phyloP scores from a whole-genome alignment of 441 rosid genomes.

The Corymbia citriodora region DNA sequence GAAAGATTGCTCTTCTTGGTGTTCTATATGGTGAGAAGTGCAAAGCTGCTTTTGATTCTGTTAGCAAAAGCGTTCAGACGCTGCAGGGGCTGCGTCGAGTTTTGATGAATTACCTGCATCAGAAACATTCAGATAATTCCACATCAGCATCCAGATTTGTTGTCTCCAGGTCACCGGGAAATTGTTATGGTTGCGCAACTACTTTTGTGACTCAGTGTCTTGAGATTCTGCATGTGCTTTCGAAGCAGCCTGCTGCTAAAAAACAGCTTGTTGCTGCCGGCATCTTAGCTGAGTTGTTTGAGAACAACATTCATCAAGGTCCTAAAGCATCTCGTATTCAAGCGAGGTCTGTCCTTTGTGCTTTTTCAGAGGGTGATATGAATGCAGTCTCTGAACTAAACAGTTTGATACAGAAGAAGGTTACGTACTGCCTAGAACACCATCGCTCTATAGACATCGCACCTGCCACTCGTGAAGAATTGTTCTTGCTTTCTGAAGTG shows the following conservation, averaged over 20 bases:
- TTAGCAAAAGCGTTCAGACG: slow-evolving; percentile 99
- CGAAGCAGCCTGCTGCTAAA: slow-evolving; percentile 77
- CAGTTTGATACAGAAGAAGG: slow-evolving; percentile 93
- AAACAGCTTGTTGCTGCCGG: slow-evolving; percentile 97
- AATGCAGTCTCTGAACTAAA: slow-evolving; percentile 91
- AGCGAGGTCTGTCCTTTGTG: slow-evolving; percentile 95
- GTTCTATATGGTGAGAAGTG: slow-evolving; percentile 99
- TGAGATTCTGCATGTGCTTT: slow-evolving; percentile 86
- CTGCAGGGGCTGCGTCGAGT: slow-evolving; percentile 99
- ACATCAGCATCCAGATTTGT: slow-evolving; percentile 75
- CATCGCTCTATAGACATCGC: slow-evolving; percentile 99
- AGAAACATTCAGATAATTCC: slow-evolving; percentile 71
- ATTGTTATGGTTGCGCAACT: slow-evolving; percentile 99
- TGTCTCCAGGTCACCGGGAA: slow-evolving; percentile 90
- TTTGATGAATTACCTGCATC: slow-evolving; percentile 98
- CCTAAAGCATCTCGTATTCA: slow-evolving; percentile 90
- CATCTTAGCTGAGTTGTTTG: slow-evolving; percentile 90
- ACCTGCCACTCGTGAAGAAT: slow-evolving; percentile 91
- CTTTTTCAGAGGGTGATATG: slow-evolving; percentile 95
- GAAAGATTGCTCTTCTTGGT: slow-evolving; percentile 99
- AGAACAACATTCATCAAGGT: slow-evolving; percentile 99
- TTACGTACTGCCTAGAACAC: slow-evolving; percentile 99
- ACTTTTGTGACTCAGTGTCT: slow-evolving; percentile 98
- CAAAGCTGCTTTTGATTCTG: slow-evolving; percentile 99
- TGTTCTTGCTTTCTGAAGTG: slow-evolving; percentile 96